Evolutionary conservation across 2,329 filamentous ascomycete species (phyloP).

Genomic region (Aureobasidium pullulans): DNA sequence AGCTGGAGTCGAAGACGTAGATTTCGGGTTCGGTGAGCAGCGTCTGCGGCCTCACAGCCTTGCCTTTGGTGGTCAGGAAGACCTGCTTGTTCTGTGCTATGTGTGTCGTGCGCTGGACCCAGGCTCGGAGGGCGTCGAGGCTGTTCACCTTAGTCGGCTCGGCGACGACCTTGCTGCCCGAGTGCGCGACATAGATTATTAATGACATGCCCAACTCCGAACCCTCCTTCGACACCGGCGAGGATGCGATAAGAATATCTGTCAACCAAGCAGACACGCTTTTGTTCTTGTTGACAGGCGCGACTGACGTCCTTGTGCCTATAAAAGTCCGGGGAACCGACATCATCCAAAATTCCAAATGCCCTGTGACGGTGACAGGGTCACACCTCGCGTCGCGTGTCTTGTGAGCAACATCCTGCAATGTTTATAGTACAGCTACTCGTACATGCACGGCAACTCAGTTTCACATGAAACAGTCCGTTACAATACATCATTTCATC

Average conservation of each 20-base stretch:
- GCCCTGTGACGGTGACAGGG: no score
- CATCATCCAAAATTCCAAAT: background rate
- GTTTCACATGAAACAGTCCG: no score
- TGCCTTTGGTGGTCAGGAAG: slow-evolving; percentile 75
- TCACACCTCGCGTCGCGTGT: no score
- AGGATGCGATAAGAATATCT: background rate
- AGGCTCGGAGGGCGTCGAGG: slow-evolving; percentile 76
- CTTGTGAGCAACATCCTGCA: no score
- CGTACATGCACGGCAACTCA: no score
- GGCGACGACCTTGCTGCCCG: slow-evolving; percentile 75
- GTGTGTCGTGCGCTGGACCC: slow-evolving; percentile 66
- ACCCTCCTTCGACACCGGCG: background rate
- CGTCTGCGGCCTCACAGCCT: slow-evolving; percentile 72
- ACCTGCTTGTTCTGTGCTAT: slow-evolving; percentile 77
- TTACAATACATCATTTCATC: no score
- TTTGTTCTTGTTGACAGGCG: background rate
- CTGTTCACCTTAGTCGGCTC: slow-evolving; percentile 69
- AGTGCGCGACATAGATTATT: slow-evolving; percentile 86
- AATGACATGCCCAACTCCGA: slow-evolving; percentile 60
- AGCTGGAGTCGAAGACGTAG: slow-evolving; percentile 78
- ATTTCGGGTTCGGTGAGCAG: slow-evolving; percentile 81
- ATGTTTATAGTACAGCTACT: no score
- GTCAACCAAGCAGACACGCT: background rate
- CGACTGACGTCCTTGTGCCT: slow-evolving; percentile 1
- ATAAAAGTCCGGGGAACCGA: slow-evolving; percentile 1